Evolutionary conservation across 1,139 yeast genomes (phyloP).

Genomic region (Zygosaccharomyces pseudobailii): DNA sequence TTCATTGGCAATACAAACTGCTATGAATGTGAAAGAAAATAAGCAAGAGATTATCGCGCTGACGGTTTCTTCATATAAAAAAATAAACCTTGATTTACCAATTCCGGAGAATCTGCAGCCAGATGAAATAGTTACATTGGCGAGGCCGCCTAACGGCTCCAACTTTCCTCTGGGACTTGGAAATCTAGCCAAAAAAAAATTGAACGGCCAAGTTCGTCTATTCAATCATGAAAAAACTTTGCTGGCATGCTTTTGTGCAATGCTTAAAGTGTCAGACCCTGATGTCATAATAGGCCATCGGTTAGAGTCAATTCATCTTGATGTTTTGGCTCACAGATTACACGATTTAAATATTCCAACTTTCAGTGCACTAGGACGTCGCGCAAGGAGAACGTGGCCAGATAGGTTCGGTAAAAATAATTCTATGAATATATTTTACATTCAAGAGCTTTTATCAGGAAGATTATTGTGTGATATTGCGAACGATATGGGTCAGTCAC

Average conservation of each 20-base stretch:
- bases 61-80: constrained; percentile 62
- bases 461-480: constrained; percentile 88
- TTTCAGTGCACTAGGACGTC: constrained; percentile 84
- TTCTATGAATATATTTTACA: constrained; percentile 42
- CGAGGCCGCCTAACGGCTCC: constrained; percentile 79
- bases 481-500: constrained; percentile 91
- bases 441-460: constrained; percentile 76
- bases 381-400: constrained; percentile 73
- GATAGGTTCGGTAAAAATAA: constrained; percentile 56
- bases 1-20: constrained; percentile 75
- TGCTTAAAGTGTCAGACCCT: constrained; percentile 72
- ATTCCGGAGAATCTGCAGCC: constrained; percentile 53
- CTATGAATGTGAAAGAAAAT: constrained; percentile 63
- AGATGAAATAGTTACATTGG: constrained; percentile 57
- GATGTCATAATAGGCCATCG: constrained; percentile 89
- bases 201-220: constrained; percentile 42
- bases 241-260: constrained; percentile 66
- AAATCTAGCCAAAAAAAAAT: constrained; percentile 28
- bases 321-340: constrained; percentile 78
- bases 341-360: constrained; percentile 63
- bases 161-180: constrained; percentile 36
- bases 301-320: constrained; percentile 72
- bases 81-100: constrained; percentile 70
- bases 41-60: constrained; percentile 86
- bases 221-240: constrained; percentile 72